Conservation (phyloP, 2,329 filamentous ascomycete genomes). For the Cadophora sp. region DNA sequence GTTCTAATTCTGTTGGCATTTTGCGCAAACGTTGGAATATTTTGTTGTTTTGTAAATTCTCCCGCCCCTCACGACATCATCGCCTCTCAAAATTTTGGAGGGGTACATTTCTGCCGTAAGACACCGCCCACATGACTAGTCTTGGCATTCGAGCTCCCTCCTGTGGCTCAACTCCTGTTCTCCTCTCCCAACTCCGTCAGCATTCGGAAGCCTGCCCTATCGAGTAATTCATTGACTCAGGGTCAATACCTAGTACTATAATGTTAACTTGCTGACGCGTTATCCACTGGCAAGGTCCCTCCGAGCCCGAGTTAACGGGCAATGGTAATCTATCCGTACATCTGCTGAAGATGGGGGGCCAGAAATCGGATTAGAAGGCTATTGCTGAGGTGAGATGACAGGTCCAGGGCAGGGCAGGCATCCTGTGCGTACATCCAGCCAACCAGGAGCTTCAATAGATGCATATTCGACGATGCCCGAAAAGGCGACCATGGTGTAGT, state of each 20-base stretch:
- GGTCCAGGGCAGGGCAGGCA: not conserved
- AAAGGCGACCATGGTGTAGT: constrained; percentile 3
- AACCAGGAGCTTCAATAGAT: not conserved
- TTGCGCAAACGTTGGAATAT: constrained; percentile 17
- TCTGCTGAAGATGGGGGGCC: not conserved
- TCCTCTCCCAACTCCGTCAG: too few relatives aligned
- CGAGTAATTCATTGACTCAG: too few relatives aligned
- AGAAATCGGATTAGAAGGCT: not conserved
- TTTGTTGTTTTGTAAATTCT: not conserved
- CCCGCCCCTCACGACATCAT: not conserved
- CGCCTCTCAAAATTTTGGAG: constrained; percentile 18
- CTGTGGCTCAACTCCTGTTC: too few relatives aligned
- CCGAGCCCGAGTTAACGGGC: not conserved
- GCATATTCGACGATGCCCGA: not conserved
- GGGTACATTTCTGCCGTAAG: constrained; percentile 22
- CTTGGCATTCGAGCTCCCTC: not conserved
- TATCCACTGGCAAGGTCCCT: not conserved
- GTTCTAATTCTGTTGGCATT: constrained; percentile 82
- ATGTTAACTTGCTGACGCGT: not conserved
- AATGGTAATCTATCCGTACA: not conserved
- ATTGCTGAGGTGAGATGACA: constrained; percentile 4
- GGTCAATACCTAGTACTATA: too few relatives aligned
- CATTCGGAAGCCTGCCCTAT: too few relatives aligned
- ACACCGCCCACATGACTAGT: constrained; percentile 4
- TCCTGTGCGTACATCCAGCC: not conserved